Conservation (phyloP, 805 yeast species). For the Barnettozyma californica region DNA sequence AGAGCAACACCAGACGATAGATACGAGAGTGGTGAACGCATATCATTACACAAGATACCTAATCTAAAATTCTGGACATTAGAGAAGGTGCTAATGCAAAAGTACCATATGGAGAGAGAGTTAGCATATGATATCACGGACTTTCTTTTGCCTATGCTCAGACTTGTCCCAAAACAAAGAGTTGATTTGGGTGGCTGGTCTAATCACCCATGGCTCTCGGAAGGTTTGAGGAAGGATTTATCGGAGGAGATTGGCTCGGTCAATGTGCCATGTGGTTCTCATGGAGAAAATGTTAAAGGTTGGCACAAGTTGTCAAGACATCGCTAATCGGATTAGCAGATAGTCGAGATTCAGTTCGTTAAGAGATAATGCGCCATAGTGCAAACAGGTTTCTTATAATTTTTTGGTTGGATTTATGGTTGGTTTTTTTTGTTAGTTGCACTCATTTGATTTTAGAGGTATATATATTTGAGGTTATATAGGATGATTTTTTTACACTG, state of each 20-base stretch:
- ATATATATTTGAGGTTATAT: not conserved
- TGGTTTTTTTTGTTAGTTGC: not conserved
- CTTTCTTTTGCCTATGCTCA: slow-evolving; percentile 46
- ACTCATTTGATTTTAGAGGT: not conserved
- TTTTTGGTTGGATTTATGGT: not conserved
- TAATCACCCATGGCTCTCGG: slow-evolving; percentile 46
- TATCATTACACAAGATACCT: slow-evolving; percentile 50
- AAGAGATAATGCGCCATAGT: not conserved
- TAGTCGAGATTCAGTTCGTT: not conserved
- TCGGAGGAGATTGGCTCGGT: slow-evolving; percentile 9
- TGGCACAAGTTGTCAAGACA: slow-evolving; percentile 14
- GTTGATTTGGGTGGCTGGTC: slow-evolving; percentile 50
- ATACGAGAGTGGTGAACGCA: not conserved
- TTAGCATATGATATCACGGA: slow-evolving; percentile 46
- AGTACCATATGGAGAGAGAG: slow-evolving; percentile 56
- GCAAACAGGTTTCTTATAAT: not conserved
- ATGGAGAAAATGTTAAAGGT: slow-evolving; percentile 27
- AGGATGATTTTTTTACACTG: not conserved
- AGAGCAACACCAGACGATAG: slow-evolving; percentile 34
- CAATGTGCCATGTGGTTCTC: slow-evolving; percentile 19
- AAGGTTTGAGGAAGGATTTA: slow-evolving; percentile 3
- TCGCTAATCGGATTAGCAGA: not conserved
- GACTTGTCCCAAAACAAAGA: slow-evolving; percentile 42
- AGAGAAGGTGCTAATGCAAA: slow-evolving; percentile 62
- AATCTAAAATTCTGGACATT: slow-evolving; percentile 77